A percentile compares a stretch with the other conserved stretches of the same genome.
Conservation (phyloP, 306 rosid genomes). For the Dalbergia cochinchinensis region DNA sequence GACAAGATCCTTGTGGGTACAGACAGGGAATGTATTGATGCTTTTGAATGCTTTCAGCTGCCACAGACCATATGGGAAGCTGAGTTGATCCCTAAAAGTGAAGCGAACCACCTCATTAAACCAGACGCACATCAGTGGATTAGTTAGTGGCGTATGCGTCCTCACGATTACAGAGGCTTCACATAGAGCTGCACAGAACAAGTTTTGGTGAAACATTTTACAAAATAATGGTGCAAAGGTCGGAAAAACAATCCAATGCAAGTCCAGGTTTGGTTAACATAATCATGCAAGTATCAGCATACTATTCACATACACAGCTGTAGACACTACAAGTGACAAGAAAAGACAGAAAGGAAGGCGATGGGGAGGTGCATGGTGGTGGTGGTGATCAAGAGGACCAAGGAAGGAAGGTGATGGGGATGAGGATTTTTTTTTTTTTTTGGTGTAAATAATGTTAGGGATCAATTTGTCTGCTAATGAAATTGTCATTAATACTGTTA, state of each 20-base stretch:
- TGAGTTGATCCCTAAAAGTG: slow-evolving; percentile 95
- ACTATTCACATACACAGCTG: slow-evolving; percentile 10
- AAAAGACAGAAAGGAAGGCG: neutral
- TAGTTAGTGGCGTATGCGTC: slow-evolving; percentile 73
- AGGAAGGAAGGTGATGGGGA: no score
- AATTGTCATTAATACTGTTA: no score
- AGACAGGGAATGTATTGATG: slow-evolving; percentile 85
- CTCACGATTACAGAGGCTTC: slow-evolving; percentile 93
- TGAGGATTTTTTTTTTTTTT: no score
- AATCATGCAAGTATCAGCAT: slow-evolving; percentile 16
- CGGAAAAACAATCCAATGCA: neutral
- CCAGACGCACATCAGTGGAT: slow-evolving; percentile 90
- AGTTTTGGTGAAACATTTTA: slow-evolving; percentile 29
- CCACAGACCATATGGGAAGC: slow-evolving; percentile 95
- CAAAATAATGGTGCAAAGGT: slow-evolving; percentile 13
- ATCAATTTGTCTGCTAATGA: no score
- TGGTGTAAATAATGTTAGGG: no score
- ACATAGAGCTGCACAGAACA: slow-evolving; percentile 72
- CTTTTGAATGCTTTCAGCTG: slow-evolving; percentile 69
- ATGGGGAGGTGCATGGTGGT: no score
- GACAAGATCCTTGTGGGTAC: slow-evolving; percentile 96
- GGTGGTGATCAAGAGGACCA: no score
- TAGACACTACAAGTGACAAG: slow-evolving; percentile 6
- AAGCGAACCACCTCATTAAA: slow-evolving; percentile 93
- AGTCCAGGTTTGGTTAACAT: slow-evolving; percentile 35